Conservation (phyloP, 2,329 filamentous ascomycete species). For the Pseudogymnoascus sp. region DNA sequence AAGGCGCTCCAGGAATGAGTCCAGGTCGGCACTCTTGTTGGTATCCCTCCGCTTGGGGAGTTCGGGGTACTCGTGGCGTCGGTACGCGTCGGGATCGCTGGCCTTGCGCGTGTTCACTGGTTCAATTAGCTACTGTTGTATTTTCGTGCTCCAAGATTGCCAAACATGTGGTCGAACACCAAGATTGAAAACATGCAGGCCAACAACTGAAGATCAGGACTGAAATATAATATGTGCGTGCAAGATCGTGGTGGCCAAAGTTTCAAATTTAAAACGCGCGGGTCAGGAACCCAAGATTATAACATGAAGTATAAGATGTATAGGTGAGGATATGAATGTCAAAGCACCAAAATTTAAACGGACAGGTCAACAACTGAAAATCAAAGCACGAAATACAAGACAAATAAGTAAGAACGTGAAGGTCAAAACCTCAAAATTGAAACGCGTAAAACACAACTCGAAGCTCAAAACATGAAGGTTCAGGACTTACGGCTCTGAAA, state of each 20-base stretch:
- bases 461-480: neutral
- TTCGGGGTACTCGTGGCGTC: neutral
- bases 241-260: neutral
- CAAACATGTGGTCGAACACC: neutral
- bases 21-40: neutral
- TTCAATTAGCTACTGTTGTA: neutral
- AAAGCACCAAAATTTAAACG: neutral
- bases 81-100: neutral
- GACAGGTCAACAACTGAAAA: neutral
- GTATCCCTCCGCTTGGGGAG: neutral
- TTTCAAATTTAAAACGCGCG: neutral
- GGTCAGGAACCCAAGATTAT: neutral
- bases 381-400: neutral
- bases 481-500: neutral
- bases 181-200: neutral
- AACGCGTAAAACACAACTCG: neutral
- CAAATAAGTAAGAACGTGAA: neutral
- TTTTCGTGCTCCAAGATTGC: neutral
- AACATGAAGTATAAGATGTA: neutral
- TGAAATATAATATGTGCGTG: neutral
- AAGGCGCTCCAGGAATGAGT: conserved; percentile 1
- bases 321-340: neutral
- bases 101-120: neutral
- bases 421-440: neutral
- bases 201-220: neutral